phyloP scores from a whole-genome alignment of 2,329 filamentous ascomycete species.

The Paraphaeosphaeria sporulosa region DNA sequence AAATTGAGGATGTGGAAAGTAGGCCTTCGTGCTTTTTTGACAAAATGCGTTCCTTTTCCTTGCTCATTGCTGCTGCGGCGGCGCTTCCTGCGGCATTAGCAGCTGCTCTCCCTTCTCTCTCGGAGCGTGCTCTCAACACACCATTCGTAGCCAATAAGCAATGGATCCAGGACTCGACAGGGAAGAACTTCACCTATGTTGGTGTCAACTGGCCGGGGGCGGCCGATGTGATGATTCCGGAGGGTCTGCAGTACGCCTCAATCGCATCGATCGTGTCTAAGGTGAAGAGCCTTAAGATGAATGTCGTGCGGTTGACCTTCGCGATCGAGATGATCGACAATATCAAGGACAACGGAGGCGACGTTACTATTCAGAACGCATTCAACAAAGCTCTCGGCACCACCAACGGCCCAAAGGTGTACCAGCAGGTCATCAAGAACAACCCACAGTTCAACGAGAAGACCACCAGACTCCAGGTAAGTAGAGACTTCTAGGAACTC shows the following conservation, averaged over 20 bases:
- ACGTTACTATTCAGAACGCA: conserved; percentile 41
- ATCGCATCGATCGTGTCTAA: conserved; percentile 60
- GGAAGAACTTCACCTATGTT: conserved; percentile 63
- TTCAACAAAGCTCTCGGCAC: conserved; percentile 41
- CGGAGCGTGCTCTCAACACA: conserved; percentile 24
- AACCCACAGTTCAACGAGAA: conserved; percentile 63
- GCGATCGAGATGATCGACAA: conserved; percentile 65
- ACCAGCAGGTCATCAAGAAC: conserved; percentile 61
- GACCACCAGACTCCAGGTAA: conserved; percentile 58
- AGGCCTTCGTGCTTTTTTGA: too few species aligned
- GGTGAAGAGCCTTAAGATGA: conserved; percentile 64
- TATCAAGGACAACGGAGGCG: conserved; percentile 42
- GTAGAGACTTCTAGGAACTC: neutral
- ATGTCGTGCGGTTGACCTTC: conserved; percentile 69
- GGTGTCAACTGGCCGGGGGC: conserved; percentile 70
- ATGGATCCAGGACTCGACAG: conserved; percentile 51
- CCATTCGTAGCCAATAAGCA: conserved; percentile 44
- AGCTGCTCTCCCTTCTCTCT: conserved; percentile 27
- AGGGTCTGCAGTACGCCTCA: conserved; percentile 65
- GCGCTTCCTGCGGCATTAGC: conserved; percentile 29
- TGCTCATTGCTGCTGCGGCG: conserved; percentile 22
- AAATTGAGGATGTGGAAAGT: neutral
- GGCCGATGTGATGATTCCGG: conserved; percentile 65
- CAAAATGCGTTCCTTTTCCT: conserved; percentile 28
- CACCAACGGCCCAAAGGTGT: conserved; percentile 60